phyloP scores from a whole-genome alignment of 192 early-diverging fungal species.

The Allomyces arbusculus region DNA sequence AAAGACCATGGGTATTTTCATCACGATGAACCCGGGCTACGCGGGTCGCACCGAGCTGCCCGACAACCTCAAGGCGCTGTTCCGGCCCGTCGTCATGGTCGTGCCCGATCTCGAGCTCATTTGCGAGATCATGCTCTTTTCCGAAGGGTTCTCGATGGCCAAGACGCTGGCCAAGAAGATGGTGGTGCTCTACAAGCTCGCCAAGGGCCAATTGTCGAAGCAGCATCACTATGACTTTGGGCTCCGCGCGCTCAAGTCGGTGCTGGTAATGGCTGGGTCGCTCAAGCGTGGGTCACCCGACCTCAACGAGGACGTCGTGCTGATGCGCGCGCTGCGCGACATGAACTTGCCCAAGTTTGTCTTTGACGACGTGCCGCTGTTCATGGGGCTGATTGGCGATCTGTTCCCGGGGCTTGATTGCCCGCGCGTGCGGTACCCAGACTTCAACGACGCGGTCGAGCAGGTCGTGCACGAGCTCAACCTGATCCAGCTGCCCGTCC shows the following conservation, averaged over 20 bases:
- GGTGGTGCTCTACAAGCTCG: slow-evolving; percentile 90
- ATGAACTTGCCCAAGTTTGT: slow-evolving; percentile 95
- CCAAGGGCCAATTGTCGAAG: slow-evolving; percentile 77
- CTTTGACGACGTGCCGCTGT: slow-evolving; percentile 72
- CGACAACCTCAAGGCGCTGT: slow-evolving; percentile 97
- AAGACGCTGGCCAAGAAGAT: slow-evolving; percentile 86
- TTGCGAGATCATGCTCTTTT: slow-evolving; percentile 98
- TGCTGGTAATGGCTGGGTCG: slow-evolving; percentile 94
- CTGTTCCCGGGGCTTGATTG: slow-evolving; percentile 87
- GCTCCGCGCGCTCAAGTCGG: slow-evolving; percentile 92
- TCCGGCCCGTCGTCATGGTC: slow-evolving; percentile 97
- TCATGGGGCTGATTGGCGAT: slow-evolving; percentile 70
- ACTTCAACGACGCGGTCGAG: slow-evolving; percentile 50
- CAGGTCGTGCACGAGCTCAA: slow-evolving; percentile 52
- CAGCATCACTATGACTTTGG: slow-evolving; percentile 99
- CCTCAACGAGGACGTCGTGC: slow-evolving; percentile 27
- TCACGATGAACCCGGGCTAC: slow-evolving; percentile 99
- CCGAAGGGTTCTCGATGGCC: slow-evolving; percentile 93
- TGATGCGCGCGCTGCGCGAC: slow-evolving; percentile 93
- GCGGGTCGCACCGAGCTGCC: slow-evolving; percentile 94
- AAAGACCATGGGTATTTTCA: slow-evolving; percentile 83
- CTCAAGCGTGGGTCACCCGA: slow-evolving; percentile 69
- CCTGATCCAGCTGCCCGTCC: slow-evolving; percentile 52
- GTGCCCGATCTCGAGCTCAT: slow-evolving; percentile 93
- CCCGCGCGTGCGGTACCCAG: slow-evolving; percentile 48